phyloP scores from a whole-genome alignment of 73 alveolate species.

The Tetrahymena elliotti region DNA sequence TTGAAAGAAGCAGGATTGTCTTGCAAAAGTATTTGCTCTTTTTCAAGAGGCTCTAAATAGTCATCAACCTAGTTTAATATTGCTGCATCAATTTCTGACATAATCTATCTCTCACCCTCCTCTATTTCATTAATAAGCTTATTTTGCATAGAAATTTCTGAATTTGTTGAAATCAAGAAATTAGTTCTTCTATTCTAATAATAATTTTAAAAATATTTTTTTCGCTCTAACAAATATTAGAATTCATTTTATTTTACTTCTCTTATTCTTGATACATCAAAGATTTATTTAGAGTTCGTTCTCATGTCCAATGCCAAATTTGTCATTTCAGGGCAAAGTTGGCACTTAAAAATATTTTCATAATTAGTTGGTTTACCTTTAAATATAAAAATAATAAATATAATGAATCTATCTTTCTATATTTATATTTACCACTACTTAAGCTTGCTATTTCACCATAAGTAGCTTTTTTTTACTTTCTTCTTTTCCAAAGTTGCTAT shows the following conservation, averaged over 20 bases:
- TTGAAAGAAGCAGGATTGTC: neutral
- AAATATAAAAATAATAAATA: neutral
- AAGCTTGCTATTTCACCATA: neutral
- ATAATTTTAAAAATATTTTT: too few relatives aligned
- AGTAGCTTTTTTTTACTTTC: neutral
- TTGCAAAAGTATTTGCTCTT: neutral
- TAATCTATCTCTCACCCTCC: neutral
- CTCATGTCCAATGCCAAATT: neutral
- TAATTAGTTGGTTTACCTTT: neutral
- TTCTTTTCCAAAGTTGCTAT: neutral
- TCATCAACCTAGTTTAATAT: neutral
- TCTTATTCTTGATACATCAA: neutral
- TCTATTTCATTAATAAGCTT: neutral
- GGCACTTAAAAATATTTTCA: neutral
- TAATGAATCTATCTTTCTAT: neutral
- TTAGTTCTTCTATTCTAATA: neutral
- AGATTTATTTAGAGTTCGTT: neutral
- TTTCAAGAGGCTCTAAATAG: neutral
- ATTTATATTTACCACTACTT: neutral
- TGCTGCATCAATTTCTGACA: neutral
- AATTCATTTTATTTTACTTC: neutral
- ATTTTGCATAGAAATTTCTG: neutral
- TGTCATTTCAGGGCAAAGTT: neutral
- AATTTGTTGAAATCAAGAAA: neutral
- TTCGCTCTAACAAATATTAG: neutral